These are phyloP conservation scores for Aspergillus bertholletiae DNA, from an alignment of 495 filamentous ascomycete genomes.

Conservation along the genomic window DNA sequence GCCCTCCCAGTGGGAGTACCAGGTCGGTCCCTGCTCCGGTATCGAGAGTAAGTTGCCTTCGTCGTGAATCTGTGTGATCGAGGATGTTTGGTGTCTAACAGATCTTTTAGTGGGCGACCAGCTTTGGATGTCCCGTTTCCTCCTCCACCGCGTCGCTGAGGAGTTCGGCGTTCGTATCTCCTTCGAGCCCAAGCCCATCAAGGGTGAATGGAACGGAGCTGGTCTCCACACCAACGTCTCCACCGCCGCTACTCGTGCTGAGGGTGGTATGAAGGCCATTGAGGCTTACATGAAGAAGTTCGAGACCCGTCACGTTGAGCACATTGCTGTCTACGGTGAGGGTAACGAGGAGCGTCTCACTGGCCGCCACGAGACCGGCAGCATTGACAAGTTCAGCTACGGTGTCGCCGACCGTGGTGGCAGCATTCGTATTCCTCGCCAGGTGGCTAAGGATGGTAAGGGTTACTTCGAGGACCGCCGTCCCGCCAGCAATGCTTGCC, in stretches of 20 bases:
- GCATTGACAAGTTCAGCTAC: slow-evolving; percentile 90
- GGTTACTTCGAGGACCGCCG: slow-evolving; percentile 98
- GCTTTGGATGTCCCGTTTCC: slow-evolving; percentile 95
- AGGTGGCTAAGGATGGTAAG: slow-evolving; percentile 86
- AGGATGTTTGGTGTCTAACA: slow-evolving; percentile 13
- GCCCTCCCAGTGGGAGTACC: slow-evolving; percentile 99
- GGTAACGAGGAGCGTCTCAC: slow-evolving; percentile 92
- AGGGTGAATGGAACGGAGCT: slow-evolving; percentile 98
- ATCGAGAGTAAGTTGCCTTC: slow-evolving; percentile 64
- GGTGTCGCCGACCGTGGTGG: slow-evolving; percentile 96
- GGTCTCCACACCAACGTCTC: slow-evolving; percentile 98
- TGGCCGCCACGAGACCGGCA: slow-evolving; percentile 90
- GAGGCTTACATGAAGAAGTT: slow-evolving; percentile 86
- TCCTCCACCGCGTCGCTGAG: slow-evolving; percentile 94
- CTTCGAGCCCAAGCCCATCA: slow-evolving; percentile 96
- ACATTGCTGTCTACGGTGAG: slow-evolving; percentile 96
- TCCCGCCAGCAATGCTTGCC: slow-evolving; percentile 92
- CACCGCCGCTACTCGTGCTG: slow-evolving; percentile 77
- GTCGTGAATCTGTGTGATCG: slow-evolving; percentile 5
- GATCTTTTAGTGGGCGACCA: slow-evolving; percentile 79
- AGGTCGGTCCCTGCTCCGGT: slow-evolving; percentile 90
- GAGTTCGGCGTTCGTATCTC: slow-evolving; percentile 97
- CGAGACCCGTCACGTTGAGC: slow-evolving; percentile 82
- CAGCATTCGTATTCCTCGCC: slow-evolving; percentile 88
- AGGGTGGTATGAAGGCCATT: slow-evolving; percentile 93